A percentile compares a stretch with the other conserved stretches of the same genome.
Conservation (phyloP, 345 rosid species). For the Lepidium africanum region DNA sequence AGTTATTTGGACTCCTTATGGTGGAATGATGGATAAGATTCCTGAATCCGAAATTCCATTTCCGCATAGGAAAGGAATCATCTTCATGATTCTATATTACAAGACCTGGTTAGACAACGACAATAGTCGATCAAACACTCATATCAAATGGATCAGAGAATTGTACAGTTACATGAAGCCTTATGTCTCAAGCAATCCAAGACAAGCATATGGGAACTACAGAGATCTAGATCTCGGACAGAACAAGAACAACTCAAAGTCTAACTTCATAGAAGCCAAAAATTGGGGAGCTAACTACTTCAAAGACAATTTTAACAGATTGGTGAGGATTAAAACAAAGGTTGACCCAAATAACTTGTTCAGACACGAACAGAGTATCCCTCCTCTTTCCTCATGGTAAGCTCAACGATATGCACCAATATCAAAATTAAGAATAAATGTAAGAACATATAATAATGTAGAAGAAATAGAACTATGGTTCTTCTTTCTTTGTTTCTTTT, state of each 20-base stretch:
- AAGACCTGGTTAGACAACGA: slow-evolving; percentile 33
- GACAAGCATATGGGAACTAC: slow-evolving; percentile 54
- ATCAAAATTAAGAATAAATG: too few species aligned
- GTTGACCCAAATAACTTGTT: slow-evolving; percentile 37
- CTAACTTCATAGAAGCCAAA: slow-evolving; percentile 25
- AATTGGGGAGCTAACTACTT: slow-evolving; percentile 36
- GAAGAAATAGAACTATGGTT: too few species aligned
- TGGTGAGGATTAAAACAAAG: slow-evolving; percentile 23
- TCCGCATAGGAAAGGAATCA: slow-evolving; percentile 47
- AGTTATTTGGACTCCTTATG: slow-evolving; percentile 58
- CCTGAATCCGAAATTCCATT: slow-evolving; percentile 39
- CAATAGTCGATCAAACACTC: background rate
- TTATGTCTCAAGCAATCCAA: slow-evolving; percentile 43
- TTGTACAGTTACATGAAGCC: slow-evolving; percentile 49
- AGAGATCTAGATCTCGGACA: slow-evolving; percentile 59
- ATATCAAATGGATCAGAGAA: slow-evolving; percentile 36
- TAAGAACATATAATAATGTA: background rate
- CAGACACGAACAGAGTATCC: slow-evolving; percentile 30
- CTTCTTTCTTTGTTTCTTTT: too few species aligned
- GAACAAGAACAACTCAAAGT: slow-evolving; percentile 19
- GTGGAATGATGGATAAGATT: slow-evolving; percentile 59
- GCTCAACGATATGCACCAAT: too few species aligned
- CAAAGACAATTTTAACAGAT: slow-evolving; percentile 23
- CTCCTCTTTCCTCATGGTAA: background rate
- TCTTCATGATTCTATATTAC: slow-evolving; percentile 41